Conservation (phyloP, 805 yeast genomes). For the Pichia membranifaciens region DNA sequence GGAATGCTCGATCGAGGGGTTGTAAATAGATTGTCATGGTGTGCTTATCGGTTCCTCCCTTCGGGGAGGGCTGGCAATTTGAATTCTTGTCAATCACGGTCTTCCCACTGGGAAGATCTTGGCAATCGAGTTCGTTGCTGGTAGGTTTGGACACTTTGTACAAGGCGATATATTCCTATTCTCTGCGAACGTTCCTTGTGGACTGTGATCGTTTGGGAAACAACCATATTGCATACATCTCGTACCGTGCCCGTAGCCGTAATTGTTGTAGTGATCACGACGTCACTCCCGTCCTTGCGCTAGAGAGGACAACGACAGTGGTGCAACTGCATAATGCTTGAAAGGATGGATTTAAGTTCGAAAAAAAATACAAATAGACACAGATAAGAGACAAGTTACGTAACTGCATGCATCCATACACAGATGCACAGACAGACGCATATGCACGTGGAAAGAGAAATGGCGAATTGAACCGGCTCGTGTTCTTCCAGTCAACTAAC, state of each 20-base stretch:
- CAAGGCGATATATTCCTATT: slow-evolving; percentile 99
- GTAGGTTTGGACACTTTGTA: slow-evolving; percentile 32
- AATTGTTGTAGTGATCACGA: too few species aligned
- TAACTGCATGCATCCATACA: too few species aligned
- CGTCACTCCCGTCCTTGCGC: too few species aligned
- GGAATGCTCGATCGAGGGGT: slow-evolving; percentile 97
- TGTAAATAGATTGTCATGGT: slow-evolving; percentile 50
- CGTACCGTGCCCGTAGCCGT: too few species aligned
- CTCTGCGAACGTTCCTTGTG: slow-evolving; percentile 82
- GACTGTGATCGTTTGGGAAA: slow-evolving; percentile 98
- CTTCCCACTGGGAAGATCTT: background rate
- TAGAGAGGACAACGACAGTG: too few species aligned
- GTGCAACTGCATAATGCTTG: too few species aligned
- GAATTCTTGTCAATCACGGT: slow-evolving; percentile 12
- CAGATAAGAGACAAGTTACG: too few species aligned
- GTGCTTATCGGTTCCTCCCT: slow-evolving; percentile 8
- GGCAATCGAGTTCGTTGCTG: slow-evolving; percentile 59
- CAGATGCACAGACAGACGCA: too few species aligned
- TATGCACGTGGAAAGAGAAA: too few species aligned
- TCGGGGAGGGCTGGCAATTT: slow-evolving; percentile 13
- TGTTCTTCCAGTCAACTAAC: slow-evolving; percentile 21
- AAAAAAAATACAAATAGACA: too few species aligned
- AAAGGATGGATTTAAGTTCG: too few species aligned
- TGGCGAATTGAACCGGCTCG: too few species aligned
- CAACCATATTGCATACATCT: slow-evolving; percentile 98